Base-by-base conservation (phyloP, 441 rosid species). In the Euphorbia schlechtendalii region DNA sequence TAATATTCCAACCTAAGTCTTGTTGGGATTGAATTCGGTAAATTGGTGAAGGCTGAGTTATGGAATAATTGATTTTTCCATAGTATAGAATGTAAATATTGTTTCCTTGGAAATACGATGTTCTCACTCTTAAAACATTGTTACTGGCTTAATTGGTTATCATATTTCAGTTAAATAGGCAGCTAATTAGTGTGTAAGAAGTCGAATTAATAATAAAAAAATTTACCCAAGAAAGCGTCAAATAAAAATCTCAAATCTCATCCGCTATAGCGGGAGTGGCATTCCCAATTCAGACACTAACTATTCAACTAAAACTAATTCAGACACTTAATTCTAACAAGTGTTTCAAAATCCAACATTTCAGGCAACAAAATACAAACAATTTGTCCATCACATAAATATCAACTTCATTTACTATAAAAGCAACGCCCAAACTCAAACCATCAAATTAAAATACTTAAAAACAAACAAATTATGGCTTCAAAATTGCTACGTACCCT, bases 401-500 rank as follows among this genome's bases (percentile, higher is more conserved):
- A 21, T 15, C 28, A 21, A 53, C 27, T 22, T 22, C 30, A 22
- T 53, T 8, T 49, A 51, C 20, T 27, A 27, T 27, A 43, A 7
- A 43, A 43, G 12, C 48, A 11, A 43, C 14, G 12, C 17, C 48
- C 48, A 43, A 7, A 43, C 10, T 34, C 40, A 34, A 34, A 34
- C 3, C 48, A 43, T 14, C 48, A 43, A 43, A 43, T 43, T 13
- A 43, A 43, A 43, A 14, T 43, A 43, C 14, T 14, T 7, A 43
- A 43, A 43, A 43, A 43, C 48, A 43, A 43, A 43, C 48, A 43
- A 43, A 27, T 14, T 14, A 43, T 69, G 73, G 67, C 61, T 66
- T 62, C 48, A 43, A 68, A 66, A 60, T 17, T 65, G 21, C 12
- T 63, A 15, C n/a, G 46, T 5, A 40, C 65, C 25, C 32, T 81